These are phyloP conservation scores for Pseudonitzschia delicatissima DNA, from an alignment of 108 stramenopile genomes.

Conservation along the genomic window DNA sequence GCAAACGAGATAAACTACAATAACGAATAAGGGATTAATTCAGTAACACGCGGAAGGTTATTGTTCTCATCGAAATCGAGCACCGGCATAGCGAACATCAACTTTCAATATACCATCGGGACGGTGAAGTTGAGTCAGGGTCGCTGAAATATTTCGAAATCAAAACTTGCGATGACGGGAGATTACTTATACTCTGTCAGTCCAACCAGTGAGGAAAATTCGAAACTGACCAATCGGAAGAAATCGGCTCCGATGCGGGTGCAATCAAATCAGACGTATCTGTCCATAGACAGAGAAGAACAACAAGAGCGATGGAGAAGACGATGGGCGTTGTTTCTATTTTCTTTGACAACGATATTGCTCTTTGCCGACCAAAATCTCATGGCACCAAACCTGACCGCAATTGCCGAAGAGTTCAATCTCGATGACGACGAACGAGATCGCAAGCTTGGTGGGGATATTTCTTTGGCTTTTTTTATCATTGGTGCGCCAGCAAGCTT, in stretches of 20 bases:
- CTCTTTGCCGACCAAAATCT: constrained; percentile 88
- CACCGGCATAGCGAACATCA: too few species aligned
- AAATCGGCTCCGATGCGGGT: not conserved
- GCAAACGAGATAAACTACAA: not conserved
- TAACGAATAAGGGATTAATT: not conserved
- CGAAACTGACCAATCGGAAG: too few species aligned
- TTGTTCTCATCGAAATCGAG: too few species aligned
- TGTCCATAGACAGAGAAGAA: not conserved
- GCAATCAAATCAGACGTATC: too few species aligned
- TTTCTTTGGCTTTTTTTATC: constrained; percentile 81
- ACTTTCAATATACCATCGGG: too few species aligned
- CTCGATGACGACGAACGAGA: constrained; percentile 74
- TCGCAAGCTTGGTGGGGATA: constrained; percentile 75
- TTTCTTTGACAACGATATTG: constrained; percentile 64
- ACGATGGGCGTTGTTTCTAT: constrained; percentile 47
- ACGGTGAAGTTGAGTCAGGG: too few species aligned
- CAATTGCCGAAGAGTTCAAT: constrained; percentile 76
- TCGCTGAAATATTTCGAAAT: too few species aligned
- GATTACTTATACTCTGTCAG: not conserved
- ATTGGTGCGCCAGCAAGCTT: constrained; percentile 74
- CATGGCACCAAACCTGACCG: constrained; percentile 78
- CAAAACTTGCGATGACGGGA: too few species aligned
- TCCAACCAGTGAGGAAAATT: not conserved
- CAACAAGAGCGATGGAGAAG: not conserved
- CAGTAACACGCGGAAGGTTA: not conserved